These are phyloP conservation scores for Pyrenophora tritici-repentis DNA, from an alignment of 2,329 filamentous ascomycete species.

Conservation along the genomic window DNA sequence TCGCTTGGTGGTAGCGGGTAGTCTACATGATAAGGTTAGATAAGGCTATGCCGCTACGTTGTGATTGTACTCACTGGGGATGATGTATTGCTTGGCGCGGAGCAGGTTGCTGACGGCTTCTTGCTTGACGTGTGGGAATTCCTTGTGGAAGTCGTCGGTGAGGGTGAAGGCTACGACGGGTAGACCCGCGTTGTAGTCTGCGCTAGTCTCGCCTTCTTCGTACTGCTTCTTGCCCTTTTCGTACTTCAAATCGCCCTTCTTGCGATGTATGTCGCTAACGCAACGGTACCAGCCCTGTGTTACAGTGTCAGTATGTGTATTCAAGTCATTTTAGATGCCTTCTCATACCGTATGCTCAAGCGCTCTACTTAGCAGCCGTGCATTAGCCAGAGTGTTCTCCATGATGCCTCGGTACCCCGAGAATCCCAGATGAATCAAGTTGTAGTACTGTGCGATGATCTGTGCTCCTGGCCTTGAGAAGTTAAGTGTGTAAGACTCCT, in stretches of 20 bases:
- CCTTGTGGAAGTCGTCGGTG: slow-evolving; percentile 61
- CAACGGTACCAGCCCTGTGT: slow-evolving; percentile 60
- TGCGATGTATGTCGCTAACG: slow-evolving; percentile 68
- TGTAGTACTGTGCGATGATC: slow-evolving; percentile 74
- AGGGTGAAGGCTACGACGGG: slow-evolving; percentile 72
- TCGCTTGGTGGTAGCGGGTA: slow-evolving; percentile 68
- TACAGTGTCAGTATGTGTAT: background rate
- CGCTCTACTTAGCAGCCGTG: slow-evolving; percentile 65
- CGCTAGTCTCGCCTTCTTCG: slow-evolving; percentile 56
- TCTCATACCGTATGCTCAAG: slow-evolving; percentile 60
- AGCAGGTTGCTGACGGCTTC: slow-evolving; percentile 66
- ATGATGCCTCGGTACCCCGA: slow-evolving; percentile 65
- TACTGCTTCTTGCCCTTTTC: slow-evolving; percentile 51
- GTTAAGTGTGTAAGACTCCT: slow-evolving; percentile 72
- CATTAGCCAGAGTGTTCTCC: slow-evolving; percentile 70
- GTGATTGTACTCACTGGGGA: slow-evolving; percentile 58
- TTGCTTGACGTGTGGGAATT: slow-evolving; percentile 68
- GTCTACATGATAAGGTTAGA: slow-evolving; percentile 48
- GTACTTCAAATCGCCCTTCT: slow-evolving; percentile 54
- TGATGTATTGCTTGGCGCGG: slow-evolving; percentile 71
- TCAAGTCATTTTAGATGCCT: background rate
- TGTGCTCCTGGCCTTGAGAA: slow-evolving; percentile 73
- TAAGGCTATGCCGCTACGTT: slow-evolving; percentile 1
- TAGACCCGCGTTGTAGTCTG: slow-evolving; percentile 66
- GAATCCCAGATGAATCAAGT: slow-evolving; percentile 72